Evolutionary conservation across 164 flowering plant species (phyloP), one percentile per base, ranked within the genome.

Genomic region (Sedum album): DNA sequence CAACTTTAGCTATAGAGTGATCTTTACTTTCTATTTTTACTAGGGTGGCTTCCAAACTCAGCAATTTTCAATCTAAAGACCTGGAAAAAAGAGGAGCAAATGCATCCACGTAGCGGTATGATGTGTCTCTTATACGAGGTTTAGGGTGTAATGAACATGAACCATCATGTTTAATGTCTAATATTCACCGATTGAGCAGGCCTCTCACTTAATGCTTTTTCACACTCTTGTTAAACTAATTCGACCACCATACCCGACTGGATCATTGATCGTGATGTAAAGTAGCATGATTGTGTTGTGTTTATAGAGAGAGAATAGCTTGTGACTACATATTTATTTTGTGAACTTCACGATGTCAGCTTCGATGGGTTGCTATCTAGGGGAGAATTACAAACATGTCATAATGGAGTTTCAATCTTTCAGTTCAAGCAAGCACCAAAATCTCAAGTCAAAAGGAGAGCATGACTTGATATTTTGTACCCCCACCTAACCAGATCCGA

Each of bases 221-320:
- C 4, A 26, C 17, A 3, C 14, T 51, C 26, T 51, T 51, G 57
- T 51, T 10, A 55, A n/a, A 26, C 61, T 15, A 26, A 4, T 55
- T 26, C 7, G 38, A 35, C 21, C 61, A 55, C 61, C 61, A 9
- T 55, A 55, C 31, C 61, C 3, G 31, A 55, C 61, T 25, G 61
- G 31, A 55, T 55, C 61, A 55, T 55, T 55, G 31, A 10, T 55
- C 31, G 26, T 55, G 61, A 28, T 55, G 26, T 55, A 31, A 55
- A 14, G 61, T 55, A 55, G 61, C 61, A 55, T 55, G 61, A 55
- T 55, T 55, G 61, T 55, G 61, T 55, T 55, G 18, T 25, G 61
- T 55, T 28, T 26, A n/a, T 55, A 11, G 15, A 41, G 46, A 41
- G 46, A 41, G 11, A 11, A 41, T 41, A 35, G 38, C 38, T 35